A percentile compares a stretch with the other conserved stretches of the same genome.
These are phyloP conservation scores for Xylaria sp. DNA, from an alignment of 2,329 filamentous ascomycete genomes.

Conservation along the genomic window DNA sequence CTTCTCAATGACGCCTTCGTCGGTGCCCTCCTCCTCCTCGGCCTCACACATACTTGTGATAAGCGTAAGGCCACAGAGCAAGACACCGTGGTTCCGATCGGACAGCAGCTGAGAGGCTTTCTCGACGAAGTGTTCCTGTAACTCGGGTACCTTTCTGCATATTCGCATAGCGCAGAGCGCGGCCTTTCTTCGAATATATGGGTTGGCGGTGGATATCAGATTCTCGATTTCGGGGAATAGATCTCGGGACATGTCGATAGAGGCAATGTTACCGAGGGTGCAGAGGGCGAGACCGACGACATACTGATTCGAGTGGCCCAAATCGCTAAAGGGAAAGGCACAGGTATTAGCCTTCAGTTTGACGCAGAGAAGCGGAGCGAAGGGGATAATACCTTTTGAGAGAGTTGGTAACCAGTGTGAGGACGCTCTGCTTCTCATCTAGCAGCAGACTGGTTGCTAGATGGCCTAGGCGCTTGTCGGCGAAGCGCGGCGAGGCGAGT, in stretches of 20 bases:
- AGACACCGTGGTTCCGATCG: conserved; percentile 94
- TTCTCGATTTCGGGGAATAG: conserved; percentile 95
- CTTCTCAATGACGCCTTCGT: conserved; percentile 88
- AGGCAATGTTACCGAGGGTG: conserved; percentile 97
- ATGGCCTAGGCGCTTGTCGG: conserved; percentile 96
- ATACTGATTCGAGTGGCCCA: conserved; percentile 98
- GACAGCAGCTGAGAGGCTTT: conserved; percentile 89
- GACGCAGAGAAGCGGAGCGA: neutral
- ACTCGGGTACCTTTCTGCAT: conserved; percentile 95
- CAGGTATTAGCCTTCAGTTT: conserved; percentile 48
- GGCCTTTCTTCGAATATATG: conserved; percentile 97
- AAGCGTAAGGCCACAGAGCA: conserved; percentile 90
- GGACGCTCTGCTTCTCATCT: conserved; percentile 97
- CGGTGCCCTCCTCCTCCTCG: conserved; percentile 91
- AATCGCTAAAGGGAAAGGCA: conserved; percentile 69
- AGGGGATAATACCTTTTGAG: conserved; percentile 81
- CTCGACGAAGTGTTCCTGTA: conserved; percentile 96
- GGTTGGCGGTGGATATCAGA: conserved; percentile 90
- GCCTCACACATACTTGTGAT: conserved; percentile 94
- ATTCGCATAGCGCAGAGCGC: conserved; percentile 99
- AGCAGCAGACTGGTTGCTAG: conserved; percentile 94
- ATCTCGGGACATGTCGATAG: conserved; percentile 97
- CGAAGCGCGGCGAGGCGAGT: conserved; percentile 94
- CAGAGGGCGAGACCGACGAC: conserved; percentile 96
- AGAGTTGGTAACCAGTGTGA: conserved; percentile 97